A percentile compares a stretch with the other conserved stretches of the same genome.
phyloP scores from a whole-genome alignment of 2,329 filamentous ascomycete genomes.

The Furcasterigmium sp. region DNA sequence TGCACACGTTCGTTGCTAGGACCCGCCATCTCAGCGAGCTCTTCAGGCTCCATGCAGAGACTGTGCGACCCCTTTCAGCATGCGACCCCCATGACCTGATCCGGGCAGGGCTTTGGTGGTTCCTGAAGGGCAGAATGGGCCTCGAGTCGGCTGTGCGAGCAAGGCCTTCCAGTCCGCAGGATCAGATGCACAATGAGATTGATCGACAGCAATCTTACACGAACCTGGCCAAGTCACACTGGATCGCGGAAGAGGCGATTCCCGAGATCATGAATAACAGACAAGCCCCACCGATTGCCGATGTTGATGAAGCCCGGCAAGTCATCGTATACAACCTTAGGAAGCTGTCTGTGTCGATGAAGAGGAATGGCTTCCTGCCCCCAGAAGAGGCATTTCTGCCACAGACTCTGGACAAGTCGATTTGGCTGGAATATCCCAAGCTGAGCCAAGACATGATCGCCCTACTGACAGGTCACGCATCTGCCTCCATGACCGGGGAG shows the following conservation, averaged over 20 bases:
- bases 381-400: conserved; percentile 64
- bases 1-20: conserved; percentile 64
- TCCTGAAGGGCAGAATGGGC: conserved; percentile 71
- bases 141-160: conserved; percentile 69
- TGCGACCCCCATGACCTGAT: conserved; percentile 64
- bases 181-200: conserved; percentile 47
- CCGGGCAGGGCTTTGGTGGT: conserved; percentile 82
- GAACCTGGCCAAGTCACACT: conserved; percentile 79
- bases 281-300: conserved; percentile 33
- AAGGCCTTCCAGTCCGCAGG: conserved; percentile 48
- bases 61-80: conserved; percentile 58
- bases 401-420: conserved; percentile 71
- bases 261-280: conserved; percentile 42
- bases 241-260: conserved; percentile 60
- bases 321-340: conserved; percentile 60
- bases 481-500: conserved; percentile 41
- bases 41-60: conserved; percentile 73
- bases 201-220: conserved; percentile 73
- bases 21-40: conserved; percentile 70
- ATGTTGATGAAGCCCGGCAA: conserved; percentile 49
- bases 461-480: conserved; percentile 60
- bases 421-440: conserved; percentile 75
- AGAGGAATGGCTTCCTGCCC: conserved; percentile 73
- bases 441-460: conserved; percentile 67
- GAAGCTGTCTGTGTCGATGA: conserved; percentile 77